Base-by-base conservation (phyloP, 805 yeast species). In the Metschnikowia noctiluminum region DNA sequence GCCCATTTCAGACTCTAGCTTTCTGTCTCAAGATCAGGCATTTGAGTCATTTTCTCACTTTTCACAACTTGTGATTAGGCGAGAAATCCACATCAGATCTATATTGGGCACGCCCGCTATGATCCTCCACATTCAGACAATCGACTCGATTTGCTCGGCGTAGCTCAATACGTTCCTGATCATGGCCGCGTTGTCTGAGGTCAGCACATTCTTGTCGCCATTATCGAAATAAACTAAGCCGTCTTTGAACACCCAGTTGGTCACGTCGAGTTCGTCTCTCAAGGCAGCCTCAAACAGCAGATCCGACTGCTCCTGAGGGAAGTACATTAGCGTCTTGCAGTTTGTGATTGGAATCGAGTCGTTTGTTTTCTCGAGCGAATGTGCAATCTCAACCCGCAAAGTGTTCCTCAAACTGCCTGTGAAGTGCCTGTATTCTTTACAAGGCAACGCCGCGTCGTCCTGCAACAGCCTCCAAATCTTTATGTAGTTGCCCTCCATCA, bases 401-500 rank as follows among this genome's bases (percentile, higher is more conserved):
- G 97, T 89, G 57, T 78, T 77, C 58, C 85, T 79, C 63, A 91
- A 76, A 16, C 87, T 83, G 49, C 79, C 83, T 50, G 89, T 86
- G 66, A 92, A 88, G 41, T 88, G 77, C 50, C 79, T 79, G 66
- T 84, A 91, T 65, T 94, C 98, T 49, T 82, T 80, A 55, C 82
- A 78, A 28, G 85, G 84, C 55, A 84, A 82, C 60, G 70, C 71
- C 35, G 70, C 58, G 46, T 74, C 73, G 51, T 81, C 79, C 45
- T 84, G 81, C 54, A 87, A 77, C 47, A 87, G 77, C 57, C 81
- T 84, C 86, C 94, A 87, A 40, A 91, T 92, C 67, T 88, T 88
- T 66, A 89, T 94, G 68, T 91, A 94, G 55, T 92, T 87, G 38
- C 99, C 99, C 70, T 94, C 98, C 85, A 92, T 89, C 56, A 94